A percentile compares a stretch with the other conserved stretches of the same genome.
These are phyloP conservation scores for Rhodosporidiobolus odoratus DNA, from an alignment of 768 basidiomycete species.

Conservation along the genomic window DNA sequence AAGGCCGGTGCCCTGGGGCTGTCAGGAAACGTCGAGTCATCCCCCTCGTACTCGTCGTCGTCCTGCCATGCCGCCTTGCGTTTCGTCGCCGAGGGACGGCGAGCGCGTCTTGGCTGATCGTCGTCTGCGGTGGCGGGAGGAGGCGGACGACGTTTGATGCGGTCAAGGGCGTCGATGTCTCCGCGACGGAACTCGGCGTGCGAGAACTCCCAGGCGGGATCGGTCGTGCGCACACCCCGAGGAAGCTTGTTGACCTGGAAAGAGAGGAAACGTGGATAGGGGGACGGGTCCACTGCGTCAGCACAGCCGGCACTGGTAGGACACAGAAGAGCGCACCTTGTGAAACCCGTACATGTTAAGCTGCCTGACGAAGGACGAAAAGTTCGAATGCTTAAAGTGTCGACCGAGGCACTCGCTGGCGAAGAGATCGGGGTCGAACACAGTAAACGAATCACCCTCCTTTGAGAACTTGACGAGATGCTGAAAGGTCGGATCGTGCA, in stretches of 20 bases:
- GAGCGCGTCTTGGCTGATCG: too few relatives aligned
- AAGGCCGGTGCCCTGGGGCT: too few relatives aligned
- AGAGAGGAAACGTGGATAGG: not conserved
- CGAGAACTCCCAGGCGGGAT: conserved; percentile 83
- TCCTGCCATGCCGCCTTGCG: not conserved
- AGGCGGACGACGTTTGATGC: conserved; percentile 70
- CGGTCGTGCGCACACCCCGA: conserved; percentile 70
- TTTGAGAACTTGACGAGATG: conserved; percentile 80
- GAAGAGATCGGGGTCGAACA: conserved; percentile 79
- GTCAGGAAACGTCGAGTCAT: too few relatives aligned
- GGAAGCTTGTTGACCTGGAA: conserved; percentile 57
- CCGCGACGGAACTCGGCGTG: conserved; percentile 79
- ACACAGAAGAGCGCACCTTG: conserved; percentile 54
- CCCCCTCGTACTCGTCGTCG: too few relatives aligned
- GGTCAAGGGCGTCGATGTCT: conserved; percentile 71
- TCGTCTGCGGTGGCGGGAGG: not conserved
- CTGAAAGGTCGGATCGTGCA: conserved; percentile 71
- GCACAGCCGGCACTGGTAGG: not conserved
- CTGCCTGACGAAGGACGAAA: conserved; percentile 81
- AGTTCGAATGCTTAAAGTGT: conserved; percentile 80
- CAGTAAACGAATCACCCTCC: conserved; percentile 74
- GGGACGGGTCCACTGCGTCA: too few relatives aligned
- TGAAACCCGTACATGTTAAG: conserved; percentile 91
- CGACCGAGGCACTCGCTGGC: conserved; percentile 75
- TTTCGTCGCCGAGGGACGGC: too few relatives aligned